Percentiles rank a stretch among this genome's conserved stretches.
These are phyloP conservation scores for Entophlyctis luteolus DNA, from an alignment of 192 early-diverging fungal species.

Conservation along the genomic window DNA sequence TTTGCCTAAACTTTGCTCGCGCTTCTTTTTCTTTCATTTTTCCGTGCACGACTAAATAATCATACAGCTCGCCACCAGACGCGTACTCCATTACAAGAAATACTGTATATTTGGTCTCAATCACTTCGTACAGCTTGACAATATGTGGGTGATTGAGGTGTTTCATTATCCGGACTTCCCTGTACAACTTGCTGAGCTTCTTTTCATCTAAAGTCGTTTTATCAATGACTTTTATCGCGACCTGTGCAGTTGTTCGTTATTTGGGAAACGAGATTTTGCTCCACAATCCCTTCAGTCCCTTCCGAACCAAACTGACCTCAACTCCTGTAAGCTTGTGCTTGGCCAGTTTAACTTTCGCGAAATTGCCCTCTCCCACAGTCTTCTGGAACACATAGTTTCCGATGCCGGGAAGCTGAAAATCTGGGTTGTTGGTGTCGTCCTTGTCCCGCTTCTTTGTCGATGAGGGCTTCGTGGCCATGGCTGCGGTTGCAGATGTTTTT, in stretches of 20 bases:
- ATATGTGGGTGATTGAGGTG: slow-evolving; percentile 79
- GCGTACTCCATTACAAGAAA: slow-evolving; percentile 96
- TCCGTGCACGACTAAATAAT: slow-evolving; percentile 88
- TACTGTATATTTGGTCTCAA: slow-evolving; percentile 83
- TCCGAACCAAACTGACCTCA: slow-evolving; percentile 38
- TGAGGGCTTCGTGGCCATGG: slow-evolving; percentile 2
- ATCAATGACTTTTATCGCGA: slow-evolving; percentile 63
- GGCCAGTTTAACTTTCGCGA: slow-evolving; percentile 96
- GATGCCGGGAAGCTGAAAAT: slow-evolving; percentile 44
- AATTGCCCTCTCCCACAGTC: slow-evolving; percentile 97
- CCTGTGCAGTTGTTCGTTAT: slow-evolving; percentile 27
- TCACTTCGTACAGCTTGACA: slow-evolving; percentile 81
- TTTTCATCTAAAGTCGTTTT: slow-evolving; percentile 60
- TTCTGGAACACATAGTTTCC: slow-evolving; percentile 91
- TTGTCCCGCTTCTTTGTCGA: slow-evolving; percentile 40
- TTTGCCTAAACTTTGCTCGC: slow-evolving; percentile 55
- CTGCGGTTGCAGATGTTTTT: neutral
- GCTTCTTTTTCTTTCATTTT: slow-evolving; percentile 68
- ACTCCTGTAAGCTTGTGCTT: slow-evolving; percentile 64
- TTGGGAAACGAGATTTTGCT: neutral
- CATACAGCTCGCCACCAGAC: slow-evolving; percentile 90
- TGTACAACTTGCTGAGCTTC: slow-evolving; percentile 59
- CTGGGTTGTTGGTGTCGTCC: slow-evolving; percentile 55
- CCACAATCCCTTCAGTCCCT: neutral
- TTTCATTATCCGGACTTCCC: slow-evolving; percentile 66